Evolutionary conservation across 441 rosid genomes (phyloP).

Genomic region (Brassica balearica): DNA sequence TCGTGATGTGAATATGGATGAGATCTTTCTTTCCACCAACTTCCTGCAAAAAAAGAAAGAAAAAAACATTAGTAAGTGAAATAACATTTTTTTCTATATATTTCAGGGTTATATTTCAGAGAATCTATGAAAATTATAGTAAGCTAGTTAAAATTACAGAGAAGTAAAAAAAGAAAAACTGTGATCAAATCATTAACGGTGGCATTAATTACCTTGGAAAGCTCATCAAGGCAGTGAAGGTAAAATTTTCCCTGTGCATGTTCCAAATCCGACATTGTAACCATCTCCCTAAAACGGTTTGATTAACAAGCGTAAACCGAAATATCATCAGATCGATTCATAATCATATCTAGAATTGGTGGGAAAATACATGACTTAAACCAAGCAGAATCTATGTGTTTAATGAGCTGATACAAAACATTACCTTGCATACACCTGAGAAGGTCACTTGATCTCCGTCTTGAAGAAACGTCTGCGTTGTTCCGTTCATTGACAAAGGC

Average conservation of each 20-base stretch:
- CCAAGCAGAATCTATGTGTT: slow-evolving; percentile 1
- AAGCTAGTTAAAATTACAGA: background rate
- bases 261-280: slow-evolving; percentile 86
- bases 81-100: background rate
- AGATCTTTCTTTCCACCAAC: slow-evolving; percentile 13
- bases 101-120: background rate
- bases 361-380: background rate
- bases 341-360: background rate
- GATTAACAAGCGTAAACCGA: slow-evolving; percentile 19
- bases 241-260: slow-evolving; percentile 78
- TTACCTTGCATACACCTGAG: slow-evolving; percentile 80
- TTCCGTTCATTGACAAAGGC: slow-evolving; percentile 64
- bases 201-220: background rate
- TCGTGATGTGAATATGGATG: slow-evolving; percentile 1
- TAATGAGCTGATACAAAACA: background rate
- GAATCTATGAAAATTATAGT: background rate
- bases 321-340: slow-evolving; percentile 4
- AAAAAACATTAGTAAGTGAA: background rate
- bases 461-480: slow-evolving; percentile 72
- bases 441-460: slow-evolving; percentile 92
- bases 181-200: background rate
- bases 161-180: background rate
- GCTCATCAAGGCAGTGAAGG: slow-evolving; percentile 52
- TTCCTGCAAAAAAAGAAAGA: slow-evolving; percentile 9
- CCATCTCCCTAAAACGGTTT: slow-evolving; percentile 67